phyloP scores from a whole-genome alignment of 139 green algal species.

The Chlamydomonas schloesseri region DNA sequence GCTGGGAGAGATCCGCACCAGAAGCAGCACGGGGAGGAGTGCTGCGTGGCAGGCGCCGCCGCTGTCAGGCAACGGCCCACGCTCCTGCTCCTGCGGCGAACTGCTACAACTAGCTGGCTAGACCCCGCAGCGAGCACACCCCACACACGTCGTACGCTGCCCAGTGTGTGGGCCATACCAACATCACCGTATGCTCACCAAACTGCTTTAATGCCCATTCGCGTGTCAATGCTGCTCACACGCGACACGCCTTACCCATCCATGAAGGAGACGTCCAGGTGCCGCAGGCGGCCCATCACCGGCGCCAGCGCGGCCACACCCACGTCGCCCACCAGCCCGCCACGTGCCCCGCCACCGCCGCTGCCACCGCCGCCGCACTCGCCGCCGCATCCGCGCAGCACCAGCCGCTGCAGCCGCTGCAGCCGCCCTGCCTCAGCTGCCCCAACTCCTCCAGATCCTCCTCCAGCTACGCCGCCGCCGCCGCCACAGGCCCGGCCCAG shows the following conservation, averaged over 20 bases:
- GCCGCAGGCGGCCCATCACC: slow-evolving; percentile 5
- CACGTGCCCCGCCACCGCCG: no score
- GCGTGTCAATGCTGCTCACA: no score
- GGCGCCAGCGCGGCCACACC: slow-evolving; percentile 26
- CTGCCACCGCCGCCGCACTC: no score
- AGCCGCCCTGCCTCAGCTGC: no score
- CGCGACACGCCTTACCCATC: neutral
- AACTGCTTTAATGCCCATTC: no score
- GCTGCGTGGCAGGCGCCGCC: neutral
- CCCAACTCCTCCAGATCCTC: neutral
- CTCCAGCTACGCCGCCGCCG: neutral
- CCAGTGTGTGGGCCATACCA: no score
- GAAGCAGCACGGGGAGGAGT: neutral
- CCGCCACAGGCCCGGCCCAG: neutral
- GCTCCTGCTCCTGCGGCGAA: neutral
- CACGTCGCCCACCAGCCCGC: neutral
- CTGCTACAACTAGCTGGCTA: no score
- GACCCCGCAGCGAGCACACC: no score
- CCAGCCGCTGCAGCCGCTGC: neutral
- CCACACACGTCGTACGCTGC: no score
- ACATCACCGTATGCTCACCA: no score
- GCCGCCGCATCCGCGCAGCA: neutral
- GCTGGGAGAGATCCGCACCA: no score
- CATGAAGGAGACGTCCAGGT: slow-evolving; percentile 26
- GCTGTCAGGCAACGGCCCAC: neutral